These are phyloP conservation scores for Lepraria neglecta DNA, from an alignment of 495 filamentous ascomycete genomes.

Conservation along the genomic window DNA sequence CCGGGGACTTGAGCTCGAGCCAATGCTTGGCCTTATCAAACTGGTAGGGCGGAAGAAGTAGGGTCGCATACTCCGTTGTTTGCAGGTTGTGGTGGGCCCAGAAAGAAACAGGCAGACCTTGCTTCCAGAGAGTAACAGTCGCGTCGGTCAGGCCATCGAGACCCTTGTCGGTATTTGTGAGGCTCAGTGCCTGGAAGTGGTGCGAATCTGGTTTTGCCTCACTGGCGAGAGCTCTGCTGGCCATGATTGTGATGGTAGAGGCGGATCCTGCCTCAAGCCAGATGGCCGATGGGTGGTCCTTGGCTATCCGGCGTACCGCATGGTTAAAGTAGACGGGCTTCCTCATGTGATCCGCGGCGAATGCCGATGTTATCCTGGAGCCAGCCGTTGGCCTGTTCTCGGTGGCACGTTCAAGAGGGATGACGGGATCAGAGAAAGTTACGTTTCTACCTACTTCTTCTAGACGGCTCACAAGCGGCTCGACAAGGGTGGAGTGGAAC, in stretches of 20 bases:
- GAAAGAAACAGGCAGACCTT: constrained; percentile 29
- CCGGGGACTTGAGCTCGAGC: constrained; percentile 25
- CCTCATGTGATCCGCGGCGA: constrained; percentile 34
- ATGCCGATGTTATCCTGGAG: constrained; percentile 1
- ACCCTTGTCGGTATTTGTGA: constrained; percentile 2
- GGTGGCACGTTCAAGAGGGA: constrained; percentile 31
- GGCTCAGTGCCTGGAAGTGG: constrained; percentile 11
- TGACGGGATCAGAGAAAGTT: constrained; percentile 27
- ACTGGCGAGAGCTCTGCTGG: constrained; percentile 31
- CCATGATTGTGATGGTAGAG: constrained; percentile 35
- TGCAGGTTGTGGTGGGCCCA: constrained; percentile 33
- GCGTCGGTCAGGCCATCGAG: constrained; percentile 22
- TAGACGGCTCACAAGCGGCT: constrained; percentile 33
- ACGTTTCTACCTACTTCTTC: constrained; percentile 28
- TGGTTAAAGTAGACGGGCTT: constrained; percentile 39
- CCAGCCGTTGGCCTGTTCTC: constrained; percentile 21
- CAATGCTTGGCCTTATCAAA: constrained; percentile 36
- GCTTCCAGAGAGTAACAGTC: constrained; percentile 31
- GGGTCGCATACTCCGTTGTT: constrained; percentile 10
- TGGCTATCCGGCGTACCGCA: constrained; percentile 34
- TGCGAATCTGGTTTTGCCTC: constrained; percentile 37
- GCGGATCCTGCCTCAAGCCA: constrained; percentile 39
- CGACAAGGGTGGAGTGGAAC: constrained; percentile 44
- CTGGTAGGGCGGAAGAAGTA: constrained; percentile 37
- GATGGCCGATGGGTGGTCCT: constrained; percentile 16